Conservation (phyloP, 176 grass and related monocot genomes). For the Thalia dealbata region DNA sequence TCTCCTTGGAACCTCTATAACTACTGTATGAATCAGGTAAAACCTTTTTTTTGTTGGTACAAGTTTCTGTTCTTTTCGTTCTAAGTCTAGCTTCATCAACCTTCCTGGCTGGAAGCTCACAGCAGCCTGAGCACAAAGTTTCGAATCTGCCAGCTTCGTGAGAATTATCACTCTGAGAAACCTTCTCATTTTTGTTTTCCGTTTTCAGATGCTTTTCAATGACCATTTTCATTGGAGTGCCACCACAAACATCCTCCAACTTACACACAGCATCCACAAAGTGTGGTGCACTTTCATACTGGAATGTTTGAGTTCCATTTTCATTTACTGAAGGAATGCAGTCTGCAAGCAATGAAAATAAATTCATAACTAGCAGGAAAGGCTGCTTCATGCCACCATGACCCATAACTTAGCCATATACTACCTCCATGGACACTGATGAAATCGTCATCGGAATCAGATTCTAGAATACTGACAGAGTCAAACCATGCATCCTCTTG, state of each 20-base stretch:
- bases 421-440: constrained; percentile 62
- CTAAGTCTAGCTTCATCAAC: constrained; percentile 38
- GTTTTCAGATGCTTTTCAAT: constrained; percentile 58
- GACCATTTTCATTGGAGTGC: constrained; percentile 44
- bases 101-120: constrained; percentile 27
- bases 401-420: not conserved
- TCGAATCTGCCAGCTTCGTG: constrained; percentile 4
- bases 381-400: constrained; percentile 3
- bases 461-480: constrained; percentile 76
- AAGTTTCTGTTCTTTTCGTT: constrained; percentile 33
- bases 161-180: not conserved
- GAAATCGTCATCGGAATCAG: constrained; percentile 84
- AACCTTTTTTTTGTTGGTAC: constrained; percentile 21
- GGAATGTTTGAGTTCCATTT: constrained; percentile 29
- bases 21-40: constrained; percentile 36
- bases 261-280: constrained; percentile 43
- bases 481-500: constrained; percentile 98
- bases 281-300: constrained; percentile 40
- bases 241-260: constrained; percentile 37
- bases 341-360: constrained; percentile 22
- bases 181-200: constrained; percentile 27
- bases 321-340: constrained; percentile 28
- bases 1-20: constrained; percentile 51
- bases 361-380: not conserved
- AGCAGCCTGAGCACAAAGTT: not conserved